phyloP scores from a whole-genome alignment of 305 asterid species.

The Withania somnifera region DNA sequence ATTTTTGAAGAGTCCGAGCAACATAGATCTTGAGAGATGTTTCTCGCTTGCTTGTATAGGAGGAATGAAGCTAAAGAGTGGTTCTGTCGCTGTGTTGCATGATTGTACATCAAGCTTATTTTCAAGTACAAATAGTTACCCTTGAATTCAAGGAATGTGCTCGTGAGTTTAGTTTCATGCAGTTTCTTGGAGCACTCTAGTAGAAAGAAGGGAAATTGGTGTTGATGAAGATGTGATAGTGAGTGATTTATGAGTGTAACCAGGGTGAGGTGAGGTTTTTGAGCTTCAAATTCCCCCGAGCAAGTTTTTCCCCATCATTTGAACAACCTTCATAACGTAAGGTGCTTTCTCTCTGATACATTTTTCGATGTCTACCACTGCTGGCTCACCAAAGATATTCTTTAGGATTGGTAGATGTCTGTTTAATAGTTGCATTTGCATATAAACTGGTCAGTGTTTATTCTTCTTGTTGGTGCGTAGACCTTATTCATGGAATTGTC shows the following conservation, averaged over 20 bases:
- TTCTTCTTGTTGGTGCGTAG: background rate
- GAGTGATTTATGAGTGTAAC: too few relatives aligned
- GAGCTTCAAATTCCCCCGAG: too few relatives aligned
- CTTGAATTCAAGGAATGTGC: background rate
- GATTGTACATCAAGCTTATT: background rate
- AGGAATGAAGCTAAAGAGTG: background rate
- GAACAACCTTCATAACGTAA: too few relatives aligned
- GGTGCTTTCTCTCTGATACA: background rate
- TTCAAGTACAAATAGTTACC: background rate
- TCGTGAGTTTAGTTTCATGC: background rate
- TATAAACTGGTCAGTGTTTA: background rate
- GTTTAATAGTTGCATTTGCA: background rate
- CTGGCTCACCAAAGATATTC: background rate
- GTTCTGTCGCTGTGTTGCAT: background rate
- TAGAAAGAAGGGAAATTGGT: too few relatives aligned
- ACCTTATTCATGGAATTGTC: background rate
- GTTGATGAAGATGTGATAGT: too few relatives aligned
- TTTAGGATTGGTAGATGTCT: background rate
- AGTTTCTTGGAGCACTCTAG: background rate
- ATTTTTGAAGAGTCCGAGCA: too few relatives aligned
- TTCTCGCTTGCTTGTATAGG: background rate
- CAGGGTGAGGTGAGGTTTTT: too few relatives aligned
- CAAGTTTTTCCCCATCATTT: too few relatives aligned
- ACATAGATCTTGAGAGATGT: background rate
- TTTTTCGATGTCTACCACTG: background rate